phyloP scores from a whole-genome alignment of 495 filamentous ascomycete genomes.

The Beverwykella pulmonaria region DNA sequence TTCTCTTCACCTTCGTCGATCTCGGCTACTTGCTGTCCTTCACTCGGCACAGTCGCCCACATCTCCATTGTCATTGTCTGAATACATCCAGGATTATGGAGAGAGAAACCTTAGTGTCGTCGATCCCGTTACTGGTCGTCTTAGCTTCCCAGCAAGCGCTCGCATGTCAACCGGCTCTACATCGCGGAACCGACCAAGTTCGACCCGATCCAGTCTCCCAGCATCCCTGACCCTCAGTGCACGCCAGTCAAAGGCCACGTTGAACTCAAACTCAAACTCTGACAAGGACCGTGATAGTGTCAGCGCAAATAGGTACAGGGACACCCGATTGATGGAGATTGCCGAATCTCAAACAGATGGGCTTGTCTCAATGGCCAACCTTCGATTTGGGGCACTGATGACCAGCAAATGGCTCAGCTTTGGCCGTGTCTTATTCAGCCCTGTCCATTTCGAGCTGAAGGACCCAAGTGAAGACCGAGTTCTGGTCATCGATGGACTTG shows the following conservation, averaged over 20 bases:
- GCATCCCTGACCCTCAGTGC: conserved; percentile 32
- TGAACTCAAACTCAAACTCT: conserved; percentile 36
- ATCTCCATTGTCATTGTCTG: conserved; percentile 57
- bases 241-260: conserved; percentile 37
- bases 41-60: conserved; percentile 47
- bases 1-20: conserved; percentile 36
- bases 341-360: conserved; percentile 62
- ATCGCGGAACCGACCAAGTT: conserved; percentile 42
- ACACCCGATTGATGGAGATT: conserved; percentile 52
- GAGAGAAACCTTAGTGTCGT: conserved; percentile 50
- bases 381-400: conserved; percentile 78
- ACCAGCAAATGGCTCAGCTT: conserved; percentile 90
- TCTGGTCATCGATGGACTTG: conserved; percentile 89
- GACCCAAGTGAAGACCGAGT: conserved; percentile 60
- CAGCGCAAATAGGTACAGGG: conserved; percentile 41
- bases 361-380: conserved; percentile 73
- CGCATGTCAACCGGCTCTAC: conserved; percentile 54
- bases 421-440: conserved; percentile 91
- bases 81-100: conserved; percentile 56
- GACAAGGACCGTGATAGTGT: conserved; percentile 36
- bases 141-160: conserved; percentile 47
- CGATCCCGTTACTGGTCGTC: conserved; percentile 45
- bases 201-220: conserved; percentile 39
- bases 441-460: conserved; percentile 76
- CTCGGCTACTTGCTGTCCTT: conserved; percentile 37